Evolutionary conservation across 2,329 filamentous ascomycete genomes (phyloP), one percentile per base, ranked within the genome.

Genomic region (Aspergillus costaricaensis): DNA sequence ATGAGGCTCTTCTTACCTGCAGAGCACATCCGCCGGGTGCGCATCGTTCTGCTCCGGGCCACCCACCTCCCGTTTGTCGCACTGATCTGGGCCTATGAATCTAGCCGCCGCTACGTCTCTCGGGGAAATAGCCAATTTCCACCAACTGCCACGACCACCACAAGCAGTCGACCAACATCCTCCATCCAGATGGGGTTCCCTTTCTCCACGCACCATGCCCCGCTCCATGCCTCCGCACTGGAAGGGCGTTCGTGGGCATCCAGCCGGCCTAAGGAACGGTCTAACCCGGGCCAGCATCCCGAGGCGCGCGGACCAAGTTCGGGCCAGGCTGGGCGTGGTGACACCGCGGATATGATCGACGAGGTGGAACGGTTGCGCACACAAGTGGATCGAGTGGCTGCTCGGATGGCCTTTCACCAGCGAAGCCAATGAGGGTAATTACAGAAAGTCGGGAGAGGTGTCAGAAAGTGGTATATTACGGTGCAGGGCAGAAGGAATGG

Each of bases 51-150:
- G 49, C 80, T 88, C 60, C 85, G 85, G 70, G 80, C 80, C 53
- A 86, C 85, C 2, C 85, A 88, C 72, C 72, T 82, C 50, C 85
- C 85, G 14, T 83, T 84, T 65, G 82, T 88, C 55, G 80, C 76
- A 41, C 72, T 84, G 55, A 87, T 88, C 58, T 82, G 83, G 77
- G 73, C 76, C n/a, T 88, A 84, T 69, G 85, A 79, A 66, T 70
- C 72, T 57, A 74, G 71, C 59, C 72, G 70, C 63, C 72, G 68
- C 36, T 65, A 70, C 55, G 61, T 69, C 36, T 70, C 64, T 57
- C 70, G 67, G 58, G 60, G 57, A 60, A 61, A 60, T 53, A 72
- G 57, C 39, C 66, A 65, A 19, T 61, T 63, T 25, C 64, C 67
- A n/a, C 66, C 70, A 38, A 65, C 66, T 14, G 63, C 62, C 39